Evolutionary conservation across 495 filamentous ascomycete species (phyloP).

Genomic region (Aspergillus bridgeri): DNA sequence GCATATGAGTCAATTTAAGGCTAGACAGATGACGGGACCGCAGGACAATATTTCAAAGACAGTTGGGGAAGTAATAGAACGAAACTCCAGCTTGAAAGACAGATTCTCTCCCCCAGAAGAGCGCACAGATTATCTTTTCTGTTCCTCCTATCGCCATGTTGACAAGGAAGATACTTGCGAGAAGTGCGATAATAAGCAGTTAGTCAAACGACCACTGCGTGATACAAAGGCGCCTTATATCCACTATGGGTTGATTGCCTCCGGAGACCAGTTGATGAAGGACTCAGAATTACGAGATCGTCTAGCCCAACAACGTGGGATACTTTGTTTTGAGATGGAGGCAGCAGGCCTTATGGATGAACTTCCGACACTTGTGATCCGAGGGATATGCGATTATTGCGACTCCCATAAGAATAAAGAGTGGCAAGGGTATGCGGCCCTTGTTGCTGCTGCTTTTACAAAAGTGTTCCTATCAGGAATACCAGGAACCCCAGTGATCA

Average conservation of each 20-base stretch:
- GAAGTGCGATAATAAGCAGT: constrained; percentile 9
- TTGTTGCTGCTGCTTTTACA: constrained; percentile 33
- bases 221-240: constrained; percentile 15
- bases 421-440: constrained; percentile 35
- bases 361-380: constrained; percentile 29
- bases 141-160: no score
- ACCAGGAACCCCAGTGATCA: constrained; percentile 1
- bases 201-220: constrained; percentile 6
- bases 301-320: constrained; percentile 11
- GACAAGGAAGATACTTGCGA: constrained; percentile 13
- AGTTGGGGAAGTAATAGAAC: no score
- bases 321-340: constrained; percentile 49
- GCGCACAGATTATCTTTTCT: no score
- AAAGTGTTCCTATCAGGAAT: constrained; percentile 26
- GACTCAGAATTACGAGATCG: constrained; percentile 27
- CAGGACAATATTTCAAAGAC: no score
- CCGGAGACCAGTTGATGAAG: constrained; percentile 39
- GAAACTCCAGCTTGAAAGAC: no score
- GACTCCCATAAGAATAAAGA: constrained; percentile 38
- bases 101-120: no score
- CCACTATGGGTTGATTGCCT: constrained; percentile 42
- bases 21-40: no score
- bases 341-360: constrained; percentile 38
- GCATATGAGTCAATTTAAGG: no score
- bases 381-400: constrained; percentile 38